Conservation (phyloP, 352 stramenopile genomes). For the Pythium dissotocum region DNA sequence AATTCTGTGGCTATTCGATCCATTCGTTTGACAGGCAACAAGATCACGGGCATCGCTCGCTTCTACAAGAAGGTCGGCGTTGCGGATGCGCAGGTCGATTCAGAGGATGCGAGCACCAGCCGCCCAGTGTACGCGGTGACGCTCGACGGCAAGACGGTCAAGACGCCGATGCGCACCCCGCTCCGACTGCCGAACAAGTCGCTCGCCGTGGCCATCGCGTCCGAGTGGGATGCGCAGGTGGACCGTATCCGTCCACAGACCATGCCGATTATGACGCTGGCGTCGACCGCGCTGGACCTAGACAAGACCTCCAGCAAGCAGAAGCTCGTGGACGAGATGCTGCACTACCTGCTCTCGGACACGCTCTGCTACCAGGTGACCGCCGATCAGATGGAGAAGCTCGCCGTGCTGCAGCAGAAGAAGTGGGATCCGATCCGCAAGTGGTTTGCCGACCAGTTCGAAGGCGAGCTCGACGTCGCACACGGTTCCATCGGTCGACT, state of each 20-base stretch:
- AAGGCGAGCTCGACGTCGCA: constrained; percentile 80
- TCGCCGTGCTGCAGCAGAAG: constrained; percentile 79
- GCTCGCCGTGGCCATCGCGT: constrained; percentile 70
- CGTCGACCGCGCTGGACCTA: constrained; percentile 78
- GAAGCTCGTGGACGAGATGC: constrained; percentile 76
- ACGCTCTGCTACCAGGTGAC: constrained; percentile 89
- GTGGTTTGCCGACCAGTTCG: constrained; percentile 77
- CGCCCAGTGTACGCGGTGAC: constrained; percentile 57
- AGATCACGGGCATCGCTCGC: constrained; percentile 74
- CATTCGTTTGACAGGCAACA: constrained; percentile 44
- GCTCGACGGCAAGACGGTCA: constrained; percentile 82
- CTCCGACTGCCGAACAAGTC: constrained; percentile 63
- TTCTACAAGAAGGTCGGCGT: constrained; percentile 87
- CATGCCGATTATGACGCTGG: constrained; percentile 89
- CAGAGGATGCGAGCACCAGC: neutral
- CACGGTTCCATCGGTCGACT: constrained; percentile 74
- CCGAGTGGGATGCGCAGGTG: constrained; percentile 85
- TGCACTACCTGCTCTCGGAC: constrained; percentile 87
- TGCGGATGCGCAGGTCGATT: constrained; percentile 41
- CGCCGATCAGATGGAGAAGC: constrained; percentile 78
- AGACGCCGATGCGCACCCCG: constrained; percentile 67
- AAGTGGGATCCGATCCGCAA: constrained; percentile 85
- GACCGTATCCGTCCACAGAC: constrained; percentile 72
- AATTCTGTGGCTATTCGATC: neutral
- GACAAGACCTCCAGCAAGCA: constrained; percentile 48